Evolutionary conservation across 345 rosid species (phyloP).

Genomic region (Carallia brachiata): DNA sequence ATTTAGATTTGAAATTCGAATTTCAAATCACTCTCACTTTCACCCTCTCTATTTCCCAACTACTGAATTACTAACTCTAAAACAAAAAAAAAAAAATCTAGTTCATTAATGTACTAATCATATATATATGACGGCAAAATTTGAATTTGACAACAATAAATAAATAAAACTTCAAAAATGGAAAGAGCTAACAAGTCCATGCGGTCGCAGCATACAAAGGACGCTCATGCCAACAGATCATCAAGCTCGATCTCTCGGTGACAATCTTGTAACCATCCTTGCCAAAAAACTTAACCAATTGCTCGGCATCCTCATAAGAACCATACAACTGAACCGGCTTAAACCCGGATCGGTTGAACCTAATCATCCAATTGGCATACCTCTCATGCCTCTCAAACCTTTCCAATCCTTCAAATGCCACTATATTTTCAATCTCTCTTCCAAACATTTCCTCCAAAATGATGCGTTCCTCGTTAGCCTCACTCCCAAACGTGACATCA

Average conservation of each 20-base stretch:
- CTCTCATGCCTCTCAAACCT: constrained; percentile 56
- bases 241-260: constrained; percentile 37
- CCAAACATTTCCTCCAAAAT: constrained; percentile 52
- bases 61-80: no score
- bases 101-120: not conserved
- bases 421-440: constrained; percentile 48
- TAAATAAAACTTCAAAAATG: not conserved
- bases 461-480: constrained; percentile 23
- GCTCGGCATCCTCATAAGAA: constrained; percentile 27
- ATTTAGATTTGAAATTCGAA: no score
- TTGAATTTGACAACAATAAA: no score
- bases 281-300: constrained; percentile 30
- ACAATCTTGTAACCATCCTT: constrained; percentile 42
- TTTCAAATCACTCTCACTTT: no score
- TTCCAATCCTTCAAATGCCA: constrained; percentile 52
- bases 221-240: constrained; percentile 59
- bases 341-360: constrained; percentile 39
- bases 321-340: constrained; percentile 35
- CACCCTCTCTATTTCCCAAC: no score
- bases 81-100: not conserved
- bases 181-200: constrained; percentile 38
- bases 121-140: no score
- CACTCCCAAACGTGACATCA: constrained; percentile 23
- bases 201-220: constrained; percentile 54
- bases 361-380: constrained; percentile 35